Percentiles rank a stretch among this genome's conserved stretches.
Conservation (phyloP, 345 rosid species). For the Ceriops decandra region DNA sequence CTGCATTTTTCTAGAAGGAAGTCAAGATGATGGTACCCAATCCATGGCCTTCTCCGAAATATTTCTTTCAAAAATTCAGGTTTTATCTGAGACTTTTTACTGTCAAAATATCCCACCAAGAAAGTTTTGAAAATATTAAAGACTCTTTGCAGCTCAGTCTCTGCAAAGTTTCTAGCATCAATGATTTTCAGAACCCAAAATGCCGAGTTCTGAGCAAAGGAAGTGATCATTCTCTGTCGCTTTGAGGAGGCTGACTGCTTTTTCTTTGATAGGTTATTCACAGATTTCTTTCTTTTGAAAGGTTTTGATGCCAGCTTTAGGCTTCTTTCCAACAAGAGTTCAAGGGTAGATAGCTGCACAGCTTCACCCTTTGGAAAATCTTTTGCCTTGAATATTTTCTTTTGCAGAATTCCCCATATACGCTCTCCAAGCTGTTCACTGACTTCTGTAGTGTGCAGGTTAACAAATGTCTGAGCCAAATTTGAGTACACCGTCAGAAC, state of each 20-base stretch:
- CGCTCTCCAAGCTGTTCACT: constrained; percentile 87
- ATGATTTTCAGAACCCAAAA: constrained; percentile 77
- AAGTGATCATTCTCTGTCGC: constrained; percentile 64
- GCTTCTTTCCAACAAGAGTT: constrained; percentile 66
- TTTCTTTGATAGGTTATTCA: constrained; percentile 52
- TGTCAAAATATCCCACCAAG: constrained; percentile 59
- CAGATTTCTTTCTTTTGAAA: constrained; percentile 76
- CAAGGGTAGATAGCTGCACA: constrained; percentile 47
- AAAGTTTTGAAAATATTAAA: constrained; percentile 45
- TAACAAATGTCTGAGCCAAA: constrained; percentile 74
- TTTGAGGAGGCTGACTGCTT: constrained; percentile 67
- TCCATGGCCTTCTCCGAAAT: constrained; percentile 69
- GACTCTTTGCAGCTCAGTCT: constrained; percentile 54
- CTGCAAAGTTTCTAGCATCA: constrained; percentile 52
- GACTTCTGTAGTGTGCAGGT: constrained; percentile 68
- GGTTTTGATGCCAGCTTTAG: constrained; percentile 83
- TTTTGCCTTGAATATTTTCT: constrained; percentile 82
- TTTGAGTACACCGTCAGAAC: constrained; percentile 77
- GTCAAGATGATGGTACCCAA: constrained; percentile 53
- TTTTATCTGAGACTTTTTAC: constrained; percentile 72
- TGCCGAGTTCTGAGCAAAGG: constrained; percentile 72
- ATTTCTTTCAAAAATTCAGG: constrained; percentile 73
- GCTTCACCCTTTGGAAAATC: constrained; percentile 62
- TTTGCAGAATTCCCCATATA: constrained; percentile 88
- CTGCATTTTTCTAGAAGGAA: constrained; percentile 63